Evolutionary conservation across 257 asterid genomes (phyloP), one percentile per base, ranked within the genome.

Genomic region (Scutellaria barbata): DNA sequence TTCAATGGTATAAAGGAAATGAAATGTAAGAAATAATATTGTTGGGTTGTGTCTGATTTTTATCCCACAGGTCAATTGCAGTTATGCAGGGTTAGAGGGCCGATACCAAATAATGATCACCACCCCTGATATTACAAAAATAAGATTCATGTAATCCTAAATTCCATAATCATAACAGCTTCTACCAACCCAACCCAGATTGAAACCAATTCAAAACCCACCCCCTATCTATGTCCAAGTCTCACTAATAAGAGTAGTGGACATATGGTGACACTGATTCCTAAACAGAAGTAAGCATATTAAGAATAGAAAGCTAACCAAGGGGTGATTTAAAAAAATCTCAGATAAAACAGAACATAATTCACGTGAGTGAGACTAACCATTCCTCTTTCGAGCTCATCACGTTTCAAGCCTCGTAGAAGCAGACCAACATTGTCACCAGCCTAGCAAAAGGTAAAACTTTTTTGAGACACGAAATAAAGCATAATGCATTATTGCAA

Each of bases 391-490:
- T 81, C 77, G 68, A 95, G 70, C 51, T 95, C 99, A 58, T 95
- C 98, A 47, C 99, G 89, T 79, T 95, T 95, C 83, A 90, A 84
- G 51, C 99, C 99, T 81, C 99, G 96, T 10, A 92, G 81, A 75
- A 95, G 98, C 66, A 95, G 89, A 71, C 99, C 99, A 11, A 92
- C 98, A 80, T 95, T 95, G 82, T 95, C 99, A 65, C 99, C 99
- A 62, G 99, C 99, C 99, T 95, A 83, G 58, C 30, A 63, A 78
- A 77, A 77, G 65, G 53, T 6, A 16, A 40, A 67, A 42, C 35
- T 33, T 55, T 56, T 63, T 65, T 43, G 56, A 46, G 45, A 73
- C 40, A 18, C 22, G 60, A 58, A 51, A 14, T 43, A 51, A 7
- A 58, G 42, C 46, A 53, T 30, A 30, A 37, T 10, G 39, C 30